Percentiles rank a stretch among this genome's conserved stretches.
These are phyloP conservation scores for Curvularia spicifera DNA, from an alignment of 2,329 filamentous ascomycete genomes.

Conservation along the genomic window DNA sequence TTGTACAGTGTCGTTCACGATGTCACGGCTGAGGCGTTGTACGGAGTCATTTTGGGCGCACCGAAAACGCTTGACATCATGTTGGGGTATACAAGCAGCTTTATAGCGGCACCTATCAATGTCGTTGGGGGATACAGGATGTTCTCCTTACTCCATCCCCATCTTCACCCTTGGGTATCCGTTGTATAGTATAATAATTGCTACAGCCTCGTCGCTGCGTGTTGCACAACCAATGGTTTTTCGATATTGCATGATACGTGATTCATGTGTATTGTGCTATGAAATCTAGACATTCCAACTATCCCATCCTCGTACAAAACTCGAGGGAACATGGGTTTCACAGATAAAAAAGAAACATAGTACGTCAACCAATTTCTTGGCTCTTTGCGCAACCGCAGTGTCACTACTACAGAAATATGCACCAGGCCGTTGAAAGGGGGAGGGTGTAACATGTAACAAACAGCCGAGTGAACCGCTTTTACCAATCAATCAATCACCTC, in stretches of 20 bases:
- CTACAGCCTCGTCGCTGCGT: constrained; percentile 8
- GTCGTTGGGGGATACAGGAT: constrained; percentile 17
- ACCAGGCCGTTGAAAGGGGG: not conserved
- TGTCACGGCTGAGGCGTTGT: constrained; percentile 20
- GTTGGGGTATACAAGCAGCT: constrained; percentile 13
- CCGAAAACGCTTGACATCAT: constrained; percentile 13
- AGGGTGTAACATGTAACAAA: constrained; percentile 11
- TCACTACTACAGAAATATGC: not conserved
- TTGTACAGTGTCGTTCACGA: constrained; percentile 19
- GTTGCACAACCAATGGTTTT: not conserved
- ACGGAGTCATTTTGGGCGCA: constrained; percentile 11
- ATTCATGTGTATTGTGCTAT: not conserved
- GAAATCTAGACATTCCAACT: not conserved
- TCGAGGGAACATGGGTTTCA: not conserved
- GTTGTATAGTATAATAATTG: constrained; percentile 29
- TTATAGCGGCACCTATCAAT: constrained; percentile 18
- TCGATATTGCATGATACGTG: not conserved
- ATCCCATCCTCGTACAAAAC: not conserved
- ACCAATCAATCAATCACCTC: constrained; percentile 9
- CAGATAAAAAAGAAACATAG: not conserved
- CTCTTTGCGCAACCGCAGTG: constrained; percentile 5
- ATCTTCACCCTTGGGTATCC: constrained; percentile 12
- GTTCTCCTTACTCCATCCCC: constrained; percentile 15
- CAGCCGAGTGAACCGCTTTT: not conserved
- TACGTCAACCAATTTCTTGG: not conserved